These are phyloP conservation scores for Sporisorium sorghi DNA, from an alignment of 1,284 basidiomycete species.

Conservation along the genomic window DNA sequence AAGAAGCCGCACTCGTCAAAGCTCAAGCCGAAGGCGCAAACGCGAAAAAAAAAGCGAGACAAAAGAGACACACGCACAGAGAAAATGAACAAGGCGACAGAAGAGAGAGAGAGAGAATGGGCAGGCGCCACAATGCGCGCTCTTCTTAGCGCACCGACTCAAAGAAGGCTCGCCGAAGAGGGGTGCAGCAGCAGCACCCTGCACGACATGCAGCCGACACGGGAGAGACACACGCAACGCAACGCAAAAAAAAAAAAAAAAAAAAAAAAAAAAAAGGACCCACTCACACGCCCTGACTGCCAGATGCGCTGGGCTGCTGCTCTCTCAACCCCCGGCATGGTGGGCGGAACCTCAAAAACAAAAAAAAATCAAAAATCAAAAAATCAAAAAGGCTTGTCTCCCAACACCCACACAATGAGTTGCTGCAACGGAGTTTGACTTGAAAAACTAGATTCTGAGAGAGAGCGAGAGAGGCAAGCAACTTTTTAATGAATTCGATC, in stretches of 20 bases:
- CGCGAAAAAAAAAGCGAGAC: slow-evolving; percentile 1
- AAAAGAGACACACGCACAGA: neutral
- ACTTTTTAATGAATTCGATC: too few species aligned
- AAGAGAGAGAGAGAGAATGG: neutral
- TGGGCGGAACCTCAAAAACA: neutral
- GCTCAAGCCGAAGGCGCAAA: slow-evolving; percentile 5
- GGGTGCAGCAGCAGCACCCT: slow-evolving; percentile 33
- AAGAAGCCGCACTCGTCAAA: neutral
- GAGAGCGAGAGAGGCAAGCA: too few species aligned
- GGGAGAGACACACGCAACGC: slow-evolving; percentile 5
- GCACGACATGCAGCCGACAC: slow-evolving; percentile 26
- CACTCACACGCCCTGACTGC: neutral
- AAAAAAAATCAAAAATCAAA: too few species aligned
- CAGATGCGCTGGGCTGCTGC: too few species aligned
- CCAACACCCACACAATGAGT: neutral
- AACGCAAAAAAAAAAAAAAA: neutral
- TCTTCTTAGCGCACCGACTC: too few species aligned
- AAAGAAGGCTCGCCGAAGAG: slow-evolving; percentile 19
- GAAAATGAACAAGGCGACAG: neutral
- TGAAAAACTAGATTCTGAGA: too few species aligned
- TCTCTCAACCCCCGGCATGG: neutral
- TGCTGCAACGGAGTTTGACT: neutral
- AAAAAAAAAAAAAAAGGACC: neutral
- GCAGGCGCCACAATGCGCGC: slow-evolving; percentile 11
- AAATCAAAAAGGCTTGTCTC: too few species aligned